Conservation (phyloP, 768 basidiomycete genomes). For the Agaricus sinodeliciosus region DNA sequence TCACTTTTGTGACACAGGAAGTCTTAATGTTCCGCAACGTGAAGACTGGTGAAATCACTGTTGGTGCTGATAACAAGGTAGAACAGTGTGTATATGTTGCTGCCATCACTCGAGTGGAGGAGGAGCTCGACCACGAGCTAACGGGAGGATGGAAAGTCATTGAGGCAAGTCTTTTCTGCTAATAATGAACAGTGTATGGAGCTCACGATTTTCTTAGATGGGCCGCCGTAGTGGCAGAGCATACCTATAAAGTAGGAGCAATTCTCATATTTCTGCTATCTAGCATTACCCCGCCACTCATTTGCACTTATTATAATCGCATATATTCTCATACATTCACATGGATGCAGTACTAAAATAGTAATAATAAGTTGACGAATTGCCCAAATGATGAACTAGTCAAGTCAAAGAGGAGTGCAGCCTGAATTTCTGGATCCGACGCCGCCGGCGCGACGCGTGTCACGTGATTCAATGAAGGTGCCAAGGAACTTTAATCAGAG, state of each 20-base stretch:
- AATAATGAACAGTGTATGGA: constrained; percentile 1
- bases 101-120: constrained; percentile 81
- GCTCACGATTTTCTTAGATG: constrained; percentile 22
- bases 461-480: constrained; percentile 16
- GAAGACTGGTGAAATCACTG: constrained; percentile 77
- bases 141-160: constrained; percentile 98
- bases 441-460: neutral
- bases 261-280: constrained; percentile 15
- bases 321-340: constrained; percentile 3
- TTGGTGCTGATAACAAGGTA: constrained; percentile 86
- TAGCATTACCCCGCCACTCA: constrained; percentile 23
- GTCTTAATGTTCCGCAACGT: constrained; percentile 86
- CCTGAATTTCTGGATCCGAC: neutral
- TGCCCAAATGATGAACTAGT: neutral
- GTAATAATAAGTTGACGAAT: constrained; percentile 1
- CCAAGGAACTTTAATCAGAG: constrained; percentile 6
- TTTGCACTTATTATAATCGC: constrained; percentile 7
- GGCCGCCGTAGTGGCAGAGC: constrained; percentile 38
- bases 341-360: neutral
- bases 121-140: constrained; percentile 84
- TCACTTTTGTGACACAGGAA: constrained; percentile 93
- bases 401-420: too few species aligned
- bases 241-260: constrained; percentile 31
- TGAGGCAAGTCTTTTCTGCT: constrained; percentile 54
- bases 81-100: constrained; percentile 93